phyloP scores from a whole-genome alignment of 768 basidiomycete genomes.

The Mycena sanguinolenta region DNA sequence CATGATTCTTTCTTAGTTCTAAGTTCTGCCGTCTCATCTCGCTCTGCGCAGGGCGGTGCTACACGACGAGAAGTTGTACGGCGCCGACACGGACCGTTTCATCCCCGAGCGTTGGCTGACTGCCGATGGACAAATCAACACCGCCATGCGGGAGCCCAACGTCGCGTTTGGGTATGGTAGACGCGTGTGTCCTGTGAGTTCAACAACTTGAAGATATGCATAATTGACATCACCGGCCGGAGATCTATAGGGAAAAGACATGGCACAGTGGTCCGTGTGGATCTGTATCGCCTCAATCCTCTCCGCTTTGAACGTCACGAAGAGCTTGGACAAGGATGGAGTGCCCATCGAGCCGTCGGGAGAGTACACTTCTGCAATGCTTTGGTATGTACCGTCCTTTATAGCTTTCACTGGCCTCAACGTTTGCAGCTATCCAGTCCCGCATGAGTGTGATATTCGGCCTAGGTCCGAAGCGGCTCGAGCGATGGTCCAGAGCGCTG shows the following conservation, averaged over 20 bases:
- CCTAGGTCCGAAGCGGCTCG: no score
- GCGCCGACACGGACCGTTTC: not conserved
- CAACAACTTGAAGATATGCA: not conserved
- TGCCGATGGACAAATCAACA: slow-evolving; percentile 4
- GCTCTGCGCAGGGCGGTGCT: not conserved
- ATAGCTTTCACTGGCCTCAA: no score
- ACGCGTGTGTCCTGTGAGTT: slow-evolving; percentile 2
- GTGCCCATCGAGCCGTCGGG: not conserved
- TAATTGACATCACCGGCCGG: not conserved
- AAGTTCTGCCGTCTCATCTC: not conserved
- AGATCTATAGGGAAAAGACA: slow-evolving; percentile 5
- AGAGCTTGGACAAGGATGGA: slow-evolving; percentile 19
- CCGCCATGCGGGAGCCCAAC: not conserved
- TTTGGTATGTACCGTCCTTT: no score
- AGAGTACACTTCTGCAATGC: not conserved
- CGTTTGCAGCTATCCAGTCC: no score
- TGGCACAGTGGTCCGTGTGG: slow-evolving; percentile 11
- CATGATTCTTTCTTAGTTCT: not conserved
- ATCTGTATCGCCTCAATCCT: slow-evolving; percentile 4
- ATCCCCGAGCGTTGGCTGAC: slow-evolving; percentile 13
- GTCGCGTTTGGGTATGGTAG: slow-evolving; percentile 3
- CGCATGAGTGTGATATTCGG: no score
- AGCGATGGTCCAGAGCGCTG: no score
- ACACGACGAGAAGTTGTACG: slow-evolving; percentile 9
- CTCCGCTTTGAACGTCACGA: not conserved